These are phyloP conservation scores for Magnusiomyces fungicola DNA, from an alignment of 1,139 yeast species.

Conservation along the genomic window DNA sequence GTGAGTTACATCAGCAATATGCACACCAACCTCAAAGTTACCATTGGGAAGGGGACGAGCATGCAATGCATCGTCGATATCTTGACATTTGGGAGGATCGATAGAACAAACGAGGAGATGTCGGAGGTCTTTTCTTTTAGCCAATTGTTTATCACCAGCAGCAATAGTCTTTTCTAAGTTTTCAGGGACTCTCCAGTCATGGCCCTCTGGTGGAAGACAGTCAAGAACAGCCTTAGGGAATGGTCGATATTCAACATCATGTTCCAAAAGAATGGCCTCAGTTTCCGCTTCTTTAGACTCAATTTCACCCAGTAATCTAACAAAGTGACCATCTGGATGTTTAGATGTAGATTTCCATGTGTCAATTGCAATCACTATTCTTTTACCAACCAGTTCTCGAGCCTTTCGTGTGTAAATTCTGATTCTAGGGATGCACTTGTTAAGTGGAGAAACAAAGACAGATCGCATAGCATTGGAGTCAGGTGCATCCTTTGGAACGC, in stretches of 20 bases:
- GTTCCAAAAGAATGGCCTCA: conserved; percentile 87
- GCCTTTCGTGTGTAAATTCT: conserved; percentile 86
- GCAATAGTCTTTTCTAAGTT: conserved; percentile 37
- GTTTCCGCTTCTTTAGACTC: conserved; percentile 95
- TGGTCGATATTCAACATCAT: conserved; percentile 94
- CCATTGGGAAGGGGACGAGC: conserved; percentile 83
- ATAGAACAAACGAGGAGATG: conserved; percentile 88
- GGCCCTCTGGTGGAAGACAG: conserved; percentile 90
- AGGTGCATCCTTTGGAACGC: conserved; percentile 50
- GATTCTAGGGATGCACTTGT: conserved; percentile 77
- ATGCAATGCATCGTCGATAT: conserved; percentile 97
- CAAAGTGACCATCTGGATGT: conserved; percentile 92
- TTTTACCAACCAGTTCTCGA: conserved; percentile 68
- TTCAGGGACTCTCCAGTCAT: conserved; percentile 83
- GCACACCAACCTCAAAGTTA: conserved; percentile 95
- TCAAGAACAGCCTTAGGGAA: conserved; percentile 87
- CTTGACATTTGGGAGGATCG: conserved; percentile 98
- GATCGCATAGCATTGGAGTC: conserved; percentile 49
- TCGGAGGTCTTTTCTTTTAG: conserved; percentile 67
- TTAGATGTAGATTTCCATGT: conserved; percentile 83
- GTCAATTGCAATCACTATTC: conserved; percentile 88
- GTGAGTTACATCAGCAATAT: conserved; percentile 97
- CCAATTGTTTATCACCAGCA: conserved; percentile 35
- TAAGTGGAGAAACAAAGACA: conserved; percentile 85
- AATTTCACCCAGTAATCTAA: conserved; percentile 78